Base-by-base conservation (phyloP, 139 green algal genomes). In the Zygnema cylindricum region DNA sequence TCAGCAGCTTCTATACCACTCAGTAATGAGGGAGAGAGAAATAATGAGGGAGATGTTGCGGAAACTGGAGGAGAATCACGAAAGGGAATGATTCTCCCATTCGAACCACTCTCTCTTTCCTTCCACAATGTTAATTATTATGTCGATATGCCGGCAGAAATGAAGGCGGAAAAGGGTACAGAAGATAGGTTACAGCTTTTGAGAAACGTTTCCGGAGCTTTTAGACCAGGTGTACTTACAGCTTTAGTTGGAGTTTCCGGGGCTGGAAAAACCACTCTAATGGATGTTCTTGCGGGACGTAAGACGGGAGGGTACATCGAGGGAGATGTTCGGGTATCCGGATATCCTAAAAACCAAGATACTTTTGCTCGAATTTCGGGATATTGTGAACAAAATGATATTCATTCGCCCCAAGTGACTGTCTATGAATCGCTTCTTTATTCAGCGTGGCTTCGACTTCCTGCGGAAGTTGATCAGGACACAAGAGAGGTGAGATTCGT, bases 341-440 rank as follows among this genome's bases (percentile, higher is more conserved):
- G 94, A 0, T 83, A 90, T 73, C 93, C 94, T 11, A 93, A 94
- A 87, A 88, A 94, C 40, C 79, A 93, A 25, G 33, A 54, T 36
- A 94, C 94, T 33, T 96, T 96, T 43, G 84, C 91, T 1, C 92
- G 94, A 69, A 86, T 96, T 33, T 88, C 63, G 3, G 94, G 92
- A 30, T 96, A 95, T 81, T 75, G 41, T 32, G 89, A 92, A 69
- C 86, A 90, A 75, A 91, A 82, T 57, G 87, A 91, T 57, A 83
- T 87, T 30, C 87, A 91, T 69, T 78, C 87, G n/a, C 87, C 87
- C 32, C 78, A 83, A 55, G 84, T 92, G 33, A 96, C 90, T 2
- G 95, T 98, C 40, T 57, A 77, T 1, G 94, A 96, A 90, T 91
- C 89, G 1, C 89, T 96, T 32, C n/a, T 86, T 41, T 96, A 95